Percentiles rank a stretch among this genome's conserved stretches.
Evolutionary conservation across 2,329 filamentous ascomycete species (phyloP).

Genomic region (Xylariaceae sp.): DNA sequence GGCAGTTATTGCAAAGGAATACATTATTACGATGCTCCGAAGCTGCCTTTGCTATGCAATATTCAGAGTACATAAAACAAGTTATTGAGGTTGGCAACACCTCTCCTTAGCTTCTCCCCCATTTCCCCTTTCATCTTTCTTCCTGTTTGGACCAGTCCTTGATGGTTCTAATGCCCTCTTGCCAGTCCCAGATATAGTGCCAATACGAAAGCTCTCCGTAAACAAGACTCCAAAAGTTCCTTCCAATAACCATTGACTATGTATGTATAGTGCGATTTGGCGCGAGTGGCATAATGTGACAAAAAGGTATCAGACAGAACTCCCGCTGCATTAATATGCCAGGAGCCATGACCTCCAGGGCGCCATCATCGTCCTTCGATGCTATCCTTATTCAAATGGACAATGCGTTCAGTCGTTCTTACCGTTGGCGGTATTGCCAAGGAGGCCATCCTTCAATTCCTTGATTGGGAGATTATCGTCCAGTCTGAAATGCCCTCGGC

Average conservation of each 20-base stretch:
- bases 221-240: constrained; percentile 22
- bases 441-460: constrained; percentile 68
- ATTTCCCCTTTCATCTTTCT: neutral
- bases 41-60: constrained; percentile 7
- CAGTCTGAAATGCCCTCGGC: constrained; percentile 66
- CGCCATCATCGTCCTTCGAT: constrained; percentile 11
- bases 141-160: neutral
- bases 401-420: constrained; percentile 54
- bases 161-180: neutral
- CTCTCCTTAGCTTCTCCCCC: neutral
- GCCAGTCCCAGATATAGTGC: constrained; percentile 10
- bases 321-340: constrained; percentile 31
- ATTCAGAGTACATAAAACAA: constrained; percentile 21
- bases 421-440: constrained; percentile 59
- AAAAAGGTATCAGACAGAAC: constrained; percentile 41
- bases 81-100: constrained; percentile 1
- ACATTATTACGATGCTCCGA: constrained; percentile 21
- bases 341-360: constrained; percentile 28
- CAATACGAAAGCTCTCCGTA: constrained; percentile 23
- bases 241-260: constrained; percentile 19
- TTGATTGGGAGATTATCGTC: constrained; percentile 60
- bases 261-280: constrained; percentile 16
- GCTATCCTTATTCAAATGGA: constrained; percentile 7
- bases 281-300: constrained; percentile 33
- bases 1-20: too few species aligned